Percentiles rank a stretch among this genome's conserved stretches.
phyloP scores from a whole-genome alignment of 106 monocot genomes.

The Hemerocallis citrina region DNA sequence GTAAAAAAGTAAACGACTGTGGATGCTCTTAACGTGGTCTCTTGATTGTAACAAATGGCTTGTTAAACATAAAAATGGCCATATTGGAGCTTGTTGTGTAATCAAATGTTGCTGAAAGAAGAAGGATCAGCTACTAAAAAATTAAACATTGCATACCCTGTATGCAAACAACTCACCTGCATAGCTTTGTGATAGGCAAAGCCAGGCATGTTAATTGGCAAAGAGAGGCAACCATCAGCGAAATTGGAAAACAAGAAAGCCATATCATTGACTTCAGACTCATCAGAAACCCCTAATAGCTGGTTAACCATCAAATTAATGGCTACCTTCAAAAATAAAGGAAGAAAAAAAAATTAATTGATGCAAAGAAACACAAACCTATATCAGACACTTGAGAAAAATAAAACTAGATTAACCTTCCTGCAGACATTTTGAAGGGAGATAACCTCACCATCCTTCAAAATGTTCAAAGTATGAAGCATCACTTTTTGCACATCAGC shows the following conservation, averaged over 20 bases:
- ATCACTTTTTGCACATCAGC: slow-evolving; percentile 22
- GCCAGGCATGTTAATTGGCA: slow-evolving; percentile 34
- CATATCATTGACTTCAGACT: slow-evolving; percentile 35
- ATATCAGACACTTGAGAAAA: background rate
- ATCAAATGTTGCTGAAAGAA: no score
- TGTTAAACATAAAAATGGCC: no score
- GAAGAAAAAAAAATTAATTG: background rate
- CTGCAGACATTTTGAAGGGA: slow-evolving; percentile 37
- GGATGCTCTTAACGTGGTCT: no score
- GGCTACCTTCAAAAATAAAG: slow-evolving; percentile 22
- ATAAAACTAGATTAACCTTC: slow-evolving; percentile 14
- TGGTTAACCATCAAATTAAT: slow-evolving; percentile 45
- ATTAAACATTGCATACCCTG: no score
- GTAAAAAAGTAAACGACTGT: no score
- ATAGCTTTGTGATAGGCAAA: slow-evolving; percentile 36
- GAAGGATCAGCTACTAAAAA: no score
- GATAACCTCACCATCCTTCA: slow-evolving; percentile 16
- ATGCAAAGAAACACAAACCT: background rate
- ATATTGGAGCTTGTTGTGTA: no score
- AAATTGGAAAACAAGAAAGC: slow-evolving; percentile 32
- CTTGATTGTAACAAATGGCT: no score
- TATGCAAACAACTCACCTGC: slow-evolving; percentile 19
- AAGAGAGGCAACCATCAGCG: slow-evolving; percentile 39
- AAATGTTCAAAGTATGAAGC: slow-evolving; percentile 16
- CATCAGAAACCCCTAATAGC: slow-evolving; percentile 23